Evolutionary conservation across 148 eudicot genomes (phyloP).

Genomic region (Rhododendron griersonianum): DNA sequence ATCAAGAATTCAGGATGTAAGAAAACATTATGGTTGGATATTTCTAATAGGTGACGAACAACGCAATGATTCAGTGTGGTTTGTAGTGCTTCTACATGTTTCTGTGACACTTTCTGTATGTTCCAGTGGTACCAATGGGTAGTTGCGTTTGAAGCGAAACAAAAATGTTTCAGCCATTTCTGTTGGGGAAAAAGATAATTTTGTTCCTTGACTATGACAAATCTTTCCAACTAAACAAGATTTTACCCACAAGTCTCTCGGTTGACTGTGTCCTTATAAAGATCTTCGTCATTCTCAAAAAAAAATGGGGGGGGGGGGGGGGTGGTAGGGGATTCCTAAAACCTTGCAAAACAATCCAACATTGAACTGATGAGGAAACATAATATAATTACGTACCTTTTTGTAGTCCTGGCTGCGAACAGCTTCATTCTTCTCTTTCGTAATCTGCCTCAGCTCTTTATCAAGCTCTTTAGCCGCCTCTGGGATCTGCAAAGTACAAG

Average conservation of each 20-base stretch:
- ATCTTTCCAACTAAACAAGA: neutral
- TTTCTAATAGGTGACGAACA: neutral
- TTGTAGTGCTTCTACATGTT: neutral
- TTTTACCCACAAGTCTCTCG: neutral
- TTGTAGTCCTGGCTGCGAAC: conserved; percentile 89
- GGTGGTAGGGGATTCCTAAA: neutral
- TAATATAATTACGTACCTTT: conserved; percentile 44
- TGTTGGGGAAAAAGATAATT: neutral
- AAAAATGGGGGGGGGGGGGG: neutral
- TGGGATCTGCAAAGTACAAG: conserved; percentile 54
- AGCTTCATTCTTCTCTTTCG: conserved; percentile 80
- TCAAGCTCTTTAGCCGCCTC: conserved; percentile 93
- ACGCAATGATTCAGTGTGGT: neutral
- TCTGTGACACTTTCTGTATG: neutral
- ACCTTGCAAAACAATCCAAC: neutral
- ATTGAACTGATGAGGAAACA: neutral
- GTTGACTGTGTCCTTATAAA: neutral
- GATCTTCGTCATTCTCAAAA: neutral
- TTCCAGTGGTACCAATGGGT: neutral
- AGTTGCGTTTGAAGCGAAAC: neutral
- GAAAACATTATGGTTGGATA: neutral
- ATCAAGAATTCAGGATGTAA: neutral
- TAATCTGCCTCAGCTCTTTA: conserved; percentile 78
- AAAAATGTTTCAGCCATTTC: neutral
- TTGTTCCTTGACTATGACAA: neutral